These are phyloP conservation scores for Paraphaeosphaeria minitans DNA, from an alignment of 2,329 filamentous ascomycete genomes.

Conservation along the genomic window DNA sequence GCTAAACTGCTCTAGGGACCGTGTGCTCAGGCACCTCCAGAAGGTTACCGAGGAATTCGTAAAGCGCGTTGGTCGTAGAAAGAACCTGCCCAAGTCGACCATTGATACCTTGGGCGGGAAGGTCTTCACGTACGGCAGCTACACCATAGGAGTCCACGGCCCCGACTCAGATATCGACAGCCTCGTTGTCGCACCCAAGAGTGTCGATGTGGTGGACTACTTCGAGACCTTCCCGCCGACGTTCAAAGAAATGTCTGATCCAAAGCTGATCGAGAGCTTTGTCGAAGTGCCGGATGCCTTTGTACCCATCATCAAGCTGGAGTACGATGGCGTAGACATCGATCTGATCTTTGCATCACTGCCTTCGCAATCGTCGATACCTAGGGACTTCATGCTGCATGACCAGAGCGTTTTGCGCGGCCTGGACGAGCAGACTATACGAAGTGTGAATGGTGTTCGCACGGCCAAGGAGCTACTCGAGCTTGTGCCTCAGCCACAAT, in stretches of 20 bases:
- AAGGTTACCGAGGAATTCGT: conserved; percentile 86
- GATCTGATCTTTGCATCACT: conserved; percentile 75
- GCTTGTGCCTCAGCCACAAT: conserved; percentile 85
- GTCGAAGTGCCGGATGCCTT: conserved; percentile 87
- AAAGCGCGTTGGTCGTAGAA: conserved; percentile 74
- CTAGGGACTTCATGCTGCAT: conserved; percentile 71
- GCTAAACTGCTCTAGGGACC: conserved; percentile 58
- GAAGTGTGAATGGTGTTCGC: conserved; percentile 90
- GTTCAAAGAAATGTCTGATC: conserved; percentile 74
- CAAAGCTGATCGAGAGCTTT: conserved; percentile 82
- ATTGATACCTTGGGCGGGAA: conserved; percentile 86
- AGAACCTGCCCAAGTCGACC: conserved; percentile 74
- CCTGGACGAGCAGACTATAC: conserved; percentile 82
- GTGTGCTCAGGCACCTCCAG: conserved; percentile 78
- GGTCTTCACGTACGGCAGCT: conserved; percentile 96
- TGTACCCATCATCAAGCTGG: conserved; percentile 97
- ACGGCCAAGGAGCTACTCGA: conserved; percentile 92
- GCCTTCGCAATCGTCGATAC: conserved; percentile 48
- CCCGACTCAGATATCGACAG: conserved; percentile 98
- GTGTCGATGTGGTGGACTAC: conserved; percentile 87
- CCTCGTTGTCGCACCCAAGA: conserved; percentile 86
- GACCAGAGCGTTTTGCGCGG: conserved; percentile 86
- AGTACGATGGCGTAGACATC: conserved; percentile 88
- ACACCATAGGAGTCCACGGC: conserved; percentile 75
- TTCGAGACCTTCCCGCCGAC: conserved; percentile 86